phyloP scores from a whole-genome alignment of 805 yeast species.

The Yueomyces sinensis region DNA sequence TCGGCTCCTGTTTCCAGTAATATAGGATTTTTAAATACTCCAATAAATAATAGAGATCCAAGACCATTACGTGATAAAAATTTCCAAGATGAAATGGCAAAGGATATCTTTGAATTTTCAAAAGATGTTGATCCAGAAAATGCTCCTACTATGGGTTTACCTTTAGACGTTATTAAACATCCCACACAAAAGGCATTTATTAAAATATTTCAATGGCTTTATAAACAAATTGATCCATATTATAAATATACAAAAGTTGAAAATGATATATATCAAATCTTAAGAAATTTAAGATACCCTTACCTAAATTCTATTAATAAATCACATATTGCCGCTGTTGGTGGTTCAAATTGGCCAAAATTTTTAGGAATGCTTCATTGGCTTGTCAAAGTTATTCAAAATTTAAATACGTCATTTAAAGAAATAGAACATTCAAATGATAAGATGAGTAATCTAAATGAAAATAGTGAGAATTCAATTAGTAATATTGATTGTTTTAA shows the following conservation, averaged over 20 bases:
- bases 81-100: conserved; percentile 52
- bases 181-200: conserved; percentile 87
- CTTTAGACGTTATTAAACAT: conserved; percentile 47
- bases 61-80: conserved; percentile 66
- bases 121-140: conserved; percentile 53
- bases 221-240: conserved; percentile 66
- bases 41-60: conserved; percentile 35
- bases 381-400: conserved; percentile 36
- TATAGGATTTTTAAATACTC: background rate
- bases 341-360: conserved; percentile 78
- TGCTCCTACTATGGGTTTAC: conserved; percentile 59
- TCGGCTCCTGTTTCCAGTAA: background rate
- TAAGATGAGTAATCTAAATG: conserved; percentile 20
- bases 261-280: conserved; percentile 54
- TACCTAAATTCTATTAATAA: conserved; percentile 68
- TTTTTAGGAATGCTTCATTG: conserved; percentile 76
- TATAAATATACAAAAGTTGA: conserved; percentile 59
- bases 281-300: conserved; percentile 63
- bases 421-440: conserved; percentile 12
- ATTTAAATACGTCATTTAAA: conserved; percentile 24
- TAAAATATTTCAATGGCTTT: conserved; percentile 66
- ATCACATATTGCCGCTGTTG: conserved; percentile 81
- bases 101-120: conserved; percentile 55
- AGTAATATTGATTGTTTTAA: no score
- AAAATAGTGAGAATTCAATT: conserved; percentile 16